Base-by-base conservation (phyloP, 2,329 filamentous ascomycete species). In the Colletotrichum sp. region DNA sequence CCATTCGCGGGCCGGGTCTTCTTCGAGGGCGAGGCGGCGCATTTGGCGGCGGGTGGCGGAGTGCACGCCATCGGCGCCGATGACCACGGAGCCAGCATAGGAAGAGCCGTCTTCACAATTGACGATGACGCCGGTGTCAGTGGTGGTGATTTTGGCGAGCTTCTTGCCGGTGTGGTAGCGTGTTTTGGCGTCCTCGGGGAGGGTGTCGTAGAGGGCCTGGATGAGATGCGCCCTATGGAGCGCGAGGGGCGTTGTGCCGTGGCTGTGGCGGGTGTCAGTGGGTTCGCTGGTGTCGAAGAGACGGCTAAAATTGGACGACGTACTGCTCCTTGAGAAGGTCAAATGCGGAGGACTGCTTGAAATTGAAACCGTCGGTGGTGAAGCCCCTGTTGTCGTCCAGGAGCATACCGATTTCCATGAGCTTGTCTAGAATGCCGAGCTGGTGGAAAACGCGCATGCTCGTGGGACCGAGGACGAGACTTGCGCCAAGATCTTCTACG, bases 31-130 rank as follows among this genome's bases (percentile, higher is more conserved):
- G 1, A 84, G 76, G 4, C 60, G 28, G 28, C 85, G 82, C 80
- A 87, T 84, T 39, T 83, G 80, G 10, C 75, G 68, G 8, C 85
- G 80, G 6, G 83, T 81, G 27, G 76, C 81, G 77, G 85, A 87
- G 73, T 86, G 83, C 3, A 84, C 83, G n/a, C 87, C 87, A 71
- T 88, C 87, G 15, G 85, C 84, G 9, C 86, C 87, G 25, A 87
- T 79, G 7, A 86, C 72, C n/a, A 88, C 77, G 74, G 84, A 80
- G 0, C 84, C 86, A 0, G 76, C 27, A 74, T 83, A 83, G 2
- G 77, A 61, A 0, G 79, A 79, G 7, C 85, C 85, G 71, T 87
- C 84, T 4, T 76, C 78, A 39, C 83, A 84, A 13, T 76, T 76
- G 12, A 85, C 82, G 4, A 72, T 76, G 2, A 83, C 82, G 2